These are phyloP conservation scores for Barbatosphaeria neglecta DNA, from an alignment of 495 filamentous ascomycete genomes.

Conservation along the genomic window DNA sequence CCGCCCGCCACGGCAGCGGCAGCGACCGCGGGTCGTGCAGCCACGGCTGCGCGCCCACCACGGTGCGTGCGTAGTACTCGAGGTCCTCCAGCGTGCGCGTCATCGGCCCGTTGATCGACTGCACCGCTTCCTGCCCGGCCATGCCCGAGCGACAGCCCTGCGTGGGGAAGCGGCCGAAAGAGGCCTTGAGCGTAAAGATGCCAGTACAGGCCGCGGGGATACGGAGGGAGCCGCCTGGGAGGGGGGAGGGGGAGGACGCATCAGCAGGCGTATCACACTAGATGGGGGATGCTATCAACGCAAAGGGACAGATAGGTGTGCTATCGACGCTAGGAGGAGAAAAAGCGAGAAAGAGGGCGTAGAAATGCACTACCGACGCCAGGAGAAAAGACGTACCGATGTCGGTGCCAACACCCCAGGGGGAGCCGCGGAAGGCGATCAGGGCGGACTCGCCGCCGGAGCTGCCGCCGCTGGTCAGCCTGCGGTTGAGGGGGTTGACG, in stretches of 20 bases:
- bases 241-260: no score
- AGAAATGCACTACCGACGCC: neutral
- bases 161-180: constrained; percentile 75
- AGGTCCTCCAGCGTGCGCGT: constrained; percentile 68
- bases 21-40: constrained; percentile 67
- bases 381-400: constrained; percentile 32
- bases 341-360: no score
- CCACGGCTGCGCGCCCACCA: constrained; percentile 74
- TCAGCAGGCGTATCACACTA: no score
- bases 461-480: constrained; percentile 75
- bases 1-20: constrained; percentile 62
- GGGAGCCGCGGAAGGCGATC: constrained; percentile 55
- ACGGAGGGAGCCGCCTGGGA: constrained; percentile 58
- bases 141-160: constrained; percentile 65
- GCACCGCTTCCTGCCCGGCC: constrained; percentile 77
- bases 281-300: no score
- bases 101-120: constrained; percentile 78
- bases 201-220: constrained; percentile 82
- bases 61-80: constrained; percentile 56
- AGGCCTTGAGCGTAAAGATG: constrained; percentile 73
- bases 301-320: no score
- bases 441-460: constrained; percentile 75
- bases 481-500: constrained; percentile 61
- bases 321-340: no score
- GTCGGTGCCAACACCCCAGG: constrained; percentile 78